Base-by-base conservation (phyloP, 176 grass and related monocot genomes). In the Saccharum officinarum region DNA sequence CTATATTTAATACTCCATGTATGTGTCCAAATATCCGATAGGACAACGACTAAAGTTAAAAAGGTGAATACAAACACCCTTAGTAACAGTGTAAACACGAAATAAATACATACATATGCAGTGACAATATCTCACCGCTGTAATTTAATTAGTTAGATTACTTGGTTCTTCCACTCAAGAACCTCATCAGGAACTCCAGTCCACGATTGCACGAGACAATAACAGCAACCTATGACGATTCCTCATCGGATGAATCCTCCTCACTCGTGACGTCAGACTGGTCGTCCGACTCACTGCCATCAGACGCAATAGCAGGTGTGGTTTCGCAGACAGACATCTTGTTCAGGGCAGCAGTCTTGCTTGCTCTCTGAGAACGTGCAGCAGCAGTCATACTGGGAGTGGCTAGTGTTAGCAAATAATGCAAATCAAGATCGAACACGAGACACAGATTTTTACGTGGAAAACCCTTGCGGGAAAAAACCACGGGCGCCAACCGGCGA, bases 281-380 rank as follows among this genome's bases (percentile, higher is more conserved):
- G 0, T 75, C 46, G 0, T 87, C 91, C 33, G 57, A 40, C 22
- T 95, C 88, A 36, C 67, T 47, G n/a, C 87, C 86, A 80, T 77
- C 73, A 71, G 50, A 44, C 52, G 22, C 40, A 0, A 61, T 12
- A 18, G 78, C 18, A 17, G 81, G n/a, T n/a, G 72, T 44, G 78
- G 76, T 38, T 89, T 93, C 54, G 81, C n/a, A n/a, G n/a, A n/a
- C 71, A 25, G 87, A 57, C 22, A 99, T 87, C 82, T 89, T 94
- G 83, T 87, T 89, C 86, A 99, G 66, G 17, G 97, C 91, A 7
- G 87, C 92, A 14, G 88, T 81, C 69, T 99, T 96, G 90, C 97
- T 98, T 46, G 93, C 88, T 80, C 97, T 94, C 70, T 96, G 91
- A 49, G 90, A 72, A 20, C 93, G 90, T 57, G 54, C 54, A 7